Conservation (phyloP, 495 filamentous ascomycete genomes). For the Margaritispora aquatica region DNA sequence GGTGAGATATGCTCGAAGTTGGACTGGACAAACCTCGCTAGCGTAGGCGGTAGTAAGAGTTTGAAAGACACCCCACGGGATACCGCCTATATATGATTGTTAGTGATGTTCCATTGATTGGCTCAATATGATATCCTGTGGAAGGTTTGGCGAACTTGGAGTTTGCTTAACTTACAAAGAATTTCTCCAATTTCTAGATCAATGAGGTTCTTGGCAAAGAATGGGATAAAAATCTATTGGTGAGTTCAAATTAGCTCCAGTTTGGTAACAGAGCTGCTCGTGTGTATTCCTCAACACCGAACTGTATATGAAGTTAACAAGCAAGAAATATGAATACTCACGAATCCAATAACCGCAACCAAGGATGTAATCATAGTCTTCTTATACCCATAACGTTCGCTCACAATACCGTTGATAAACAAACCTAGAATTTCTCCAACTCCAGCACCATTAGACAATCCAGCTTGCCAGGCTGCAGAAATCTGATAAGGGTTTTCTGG, state of each 20-base stretch:
- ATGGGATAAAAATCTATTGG: constrained; percentile 48
- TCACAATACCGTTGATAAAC: constrained; percentile 34
- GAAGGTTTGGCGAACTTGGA: too few species aligned
- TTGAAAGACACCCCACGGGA: too few species aligned
- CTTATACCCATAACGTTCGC: constrained; percentile 39
- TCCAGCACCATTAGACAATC: constrained; percentile 36
- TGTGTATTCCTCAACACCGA: too few species aligned
- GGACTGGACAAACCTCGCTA: too few species aligned
- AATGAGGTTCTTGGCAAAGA: constrained; percentile 40
- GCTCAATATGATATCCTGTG: not conserved
- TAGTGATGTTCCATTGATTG: not conserved
- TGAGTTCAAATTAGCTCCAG: too few species aligned
- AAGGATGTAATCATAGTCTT: constrained; percentile 35
- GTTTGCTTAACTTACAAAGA: too few species aligned
- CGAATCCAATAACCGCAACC: constrained; percentile 33
- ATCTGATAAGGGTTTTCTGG: constrained; percentile 23
- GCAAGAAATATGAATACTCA: too few species aligned
- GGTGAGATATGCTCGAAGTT: too few species aligned
- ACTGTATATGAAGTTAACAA: too few species aligned
- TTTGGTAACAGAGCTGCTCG: too few species aligned
- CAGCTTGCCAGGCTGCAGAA: constrained; percentile 38
- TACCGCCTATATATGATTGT: too few species aligned
- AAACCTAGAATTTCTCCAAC: constrained; percentile 37
- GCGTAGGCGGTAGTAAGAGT: too few species aligned
- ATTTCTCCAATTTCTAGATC: constrained; percentile 43